Base-by-base conservation (phyloP, 1,284 basidiomycete species). In the Pyrrhoderma noxium region DNA sequence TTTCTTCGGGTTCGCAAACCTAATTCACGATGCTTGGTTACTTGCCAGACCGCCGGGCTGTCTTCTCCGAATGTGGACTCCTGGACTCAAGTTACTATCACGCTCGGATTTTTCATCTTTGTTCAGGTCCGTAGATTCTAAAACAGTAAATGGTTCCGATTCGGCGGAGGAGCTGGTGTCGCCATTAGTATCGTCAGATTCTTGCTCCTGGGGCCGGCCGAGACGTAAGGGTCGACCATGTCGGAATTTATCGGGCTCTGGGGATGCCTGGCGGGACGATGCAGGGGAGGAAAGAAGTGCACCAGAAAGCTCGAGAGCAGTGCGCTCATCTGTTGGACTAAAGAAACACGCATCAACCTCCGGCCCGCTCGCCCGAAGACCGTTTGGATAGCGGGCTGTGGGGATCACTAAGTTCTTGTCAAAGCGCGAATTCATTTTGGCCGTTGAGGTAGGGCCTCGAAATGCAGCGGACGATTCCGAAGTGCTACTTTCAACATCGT, bases 271-370 rank as follows among this genome's bases (percentile, higher is more conserved):
- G 58, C 72, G 70, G 27, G 84, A 85, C 14, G 71, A 71, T 38
- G 77, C 77, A 39, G 85, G 85, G 3, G 84, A 85, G 60, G 87
- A 83, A 37, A 82, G 72, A 25, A 77, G 82, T 23, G 81, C 83
- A 11, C 85, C 85, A 1, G 82, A 75, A 39, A 89, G 68, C 60
- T 74, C 72, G 46, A 79, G 63, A 31, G 27, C 27, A 59, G 66
- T 68, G n/a, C 71, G 69, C 48, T 74, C 74, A 52, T 64, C 66
- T 7, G 60, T 58, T 13, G 72, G 72, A 40, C 74, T 73, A 58
- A 77, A 78, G 61, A 74, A 82, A 52, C 61, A 62, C 16, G 59
- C 56, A 31, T 59, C 54, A 36, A 59, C 59, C 19, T 68, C 64
- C n/a, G 47, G 36, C 14, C 52, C 47, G 36, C 41, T 35, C n/a